These are phyloP conservation scores for Globisporangium abappressorium DNA, from an alignment of 352 stramenopile genomes.

Conservation along the genomic window DNA sequence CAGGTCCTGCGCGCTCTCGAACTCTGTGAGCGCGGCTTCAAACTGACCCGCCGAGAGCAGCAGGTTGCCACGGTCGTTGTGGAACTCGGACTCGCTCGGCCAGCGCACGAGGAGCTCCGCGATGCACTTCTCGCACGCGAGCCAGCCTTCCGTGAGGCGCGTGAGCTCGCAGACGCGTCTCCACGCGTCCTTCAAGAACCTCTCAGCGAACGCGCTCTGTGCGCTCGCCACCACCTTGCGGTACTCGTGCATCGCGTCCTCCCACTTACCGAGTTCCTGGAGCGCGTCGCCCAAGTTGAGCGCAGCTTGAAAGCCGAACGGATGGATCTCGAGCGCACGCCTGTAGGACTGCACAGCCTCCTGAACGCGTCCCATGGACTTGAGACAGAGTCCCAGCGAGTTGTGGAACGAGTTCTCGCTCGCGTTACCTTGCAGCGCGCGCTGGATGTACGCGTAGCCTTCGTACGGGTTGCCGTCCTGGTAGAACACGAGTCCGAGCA, in stretches of 20 bases:
- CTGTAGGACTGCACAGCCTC: slow-evolving; percentile 53
- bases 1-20: slow-evolving; percentile 38
- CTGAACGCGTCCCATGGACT: slow-evolving; percentile 27
- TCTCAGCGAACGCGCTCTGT: slow-evolving; percentile 10
- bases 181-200: slow-evolving; percentile 31
- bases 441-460: slow-evolving; percentile 35
- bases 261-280: slow-evolving; percentile 45
- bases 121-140: slow-evolving; percentile 52
- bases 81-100: slow-evolving; percentile 50
- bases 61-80: slow-evolving; percentile 60
- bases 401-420: slow-evolving; percentile 51
- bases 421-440: slow-evolving; percentile 41
- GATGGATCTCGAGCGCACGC: slow-evolving; percentile 45
- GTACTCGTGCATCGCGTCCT: slow-evolving; percentile 55
- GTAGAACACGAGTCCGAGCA: slow-evolving; percentile 45
- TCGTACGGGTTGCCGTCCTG: slow-evolving; percentile 33
- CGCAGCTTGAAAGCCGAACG: slow-evolving; percentile 37
- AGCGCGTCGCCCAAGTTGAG: slow-evolving; percentile 54
- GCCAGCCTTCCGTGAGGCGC: slow-evolving; percentile 41
- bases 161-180: slow-evolving; percentile 54
- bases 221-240: slow-evolving; percentile 34
- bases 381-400: slow-evolving; percentile 50
- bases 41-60: slow-evolving; percentile 50
- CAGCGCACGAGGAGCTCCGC: slow-evolving; percentile 44
- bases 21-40: slow-evolving; percentile 55